phyloP scores from a whole-genome alignment of 441 rosid genomes.

The Omphalea diandra region DNA sequence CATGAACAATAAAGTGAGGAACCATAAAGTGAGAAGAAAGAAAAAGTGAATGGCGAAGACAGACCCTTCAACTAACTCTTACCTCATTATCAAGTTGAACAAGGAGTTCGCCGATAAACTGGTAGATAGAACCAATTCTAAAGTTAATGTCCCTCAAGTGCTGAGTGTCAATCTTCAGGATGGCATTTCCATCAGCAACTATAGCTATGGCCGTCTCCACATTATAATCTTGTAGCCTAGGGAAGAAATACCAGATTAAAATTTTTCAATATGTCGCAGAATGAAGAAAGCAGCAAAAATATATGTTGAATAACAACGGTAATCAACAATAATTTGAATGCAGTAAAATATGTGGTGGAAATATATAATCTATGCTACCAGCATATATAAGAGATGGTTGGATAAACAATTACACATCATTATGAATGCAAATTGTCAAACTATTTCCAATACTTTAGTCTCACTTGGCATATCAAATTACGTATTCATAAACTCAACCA shows the following conservation, averaged over 20 bases:
- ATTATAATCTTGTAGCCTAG: slow-evolving; percentile 60
- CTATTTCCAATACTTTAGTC: background rate
- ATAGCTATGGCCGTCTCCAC: slow-evolving; percentile 54
- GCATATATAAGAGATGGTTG: too few species aligned
- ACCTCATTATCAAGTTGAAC: slow-evolving; percentile 50
- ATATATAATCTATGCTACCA: background rate
- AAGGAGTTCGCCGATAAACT: slow-evolving; percentile 83
- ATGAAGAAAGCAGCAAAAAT: too few species aligned
- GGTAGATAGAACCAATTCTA: slow-evolving; percentile 62
- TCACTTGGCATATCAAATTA: background rate
- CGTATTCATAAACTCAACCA: background rate
- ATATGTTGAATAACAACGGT: too few species aligned
- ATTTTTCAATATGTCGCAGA: slow-evolving; percentile 6
- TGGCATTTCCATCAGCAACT: slow-evolving; percentile 52
- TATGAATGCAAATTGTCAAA: background rate
- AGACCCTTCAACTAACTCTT: background rate
- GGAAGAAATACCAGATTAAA: background rate
- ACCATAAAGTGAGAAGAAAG: background rate
- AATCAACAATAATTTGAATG: background rate
- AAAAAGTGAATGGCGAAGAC: background rate
- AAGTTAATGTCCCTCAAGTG: slow-evolving; percentile 73
- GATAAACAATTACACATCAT: background rate
- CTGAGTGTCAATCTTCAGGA: slow-evolving; percentile 55
- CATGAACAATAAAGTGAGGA: background rate
- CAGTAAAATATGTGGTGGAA: background rate